Percentiles rank a stretch among this genome's conserved stretches.
phyloP scores from a whole-genome alignment of 257 asterid species.

The Henckelia pumila region DNA sequence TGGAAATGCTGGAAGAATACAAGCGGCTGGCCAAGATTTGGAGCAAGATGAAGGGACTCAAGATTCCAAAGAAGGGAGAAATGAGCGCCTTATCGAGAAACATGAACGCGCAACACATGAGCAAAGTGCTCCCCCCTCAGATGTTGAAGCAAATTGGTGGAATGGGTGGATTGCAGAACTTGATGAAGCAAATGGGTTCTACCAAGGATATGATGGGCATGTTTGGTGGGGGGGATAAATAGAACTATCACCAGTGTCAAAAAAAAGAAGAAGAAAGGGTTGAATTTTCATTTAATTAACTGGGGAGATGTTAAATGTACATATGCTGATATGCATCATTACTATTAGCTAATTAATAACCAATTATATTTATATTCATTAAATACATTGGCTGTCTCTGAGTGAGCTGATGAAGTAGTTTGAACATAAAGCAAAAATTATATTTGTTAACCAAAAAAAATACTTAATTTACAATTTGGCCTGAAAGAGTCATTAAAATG shows the following conservation, averaged over 20 bases:
- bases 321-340: too few species aligned
- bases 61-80: slow-evolving; percentile 94
- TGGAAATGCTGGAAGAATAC: slow-evolving; percentile 96
- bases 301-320: too few species aligned
- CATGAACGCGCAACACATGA: slow-evolving; percentile 91
- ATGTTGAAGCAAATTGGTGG: slow-evolving; percentile 96
- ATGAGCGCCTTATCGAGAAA: slow-evolving; percentile 81
- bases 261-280: background rate
- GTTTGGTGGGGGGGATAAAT: slow-evolving; percentile 84
- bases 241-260: background rate
- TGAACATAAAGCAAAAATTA: too few species aligned
- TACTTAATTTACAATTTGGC: too few species aligned
- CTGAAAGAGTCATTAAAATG: too few species aligned
- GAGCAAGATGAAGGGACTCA: slow-evolving; percentile 98
- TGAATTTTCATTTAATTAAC: too few species aligned
- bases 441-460: too few species aligned
- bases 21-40: slow-evolving; percentile 84
- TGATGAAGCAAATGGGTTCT: slow-evolving; percentile 94
- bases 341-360: too few species aligned
- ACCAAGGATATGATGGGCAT: slow-evolving; percentile 92
- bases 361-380: too few species aligned
- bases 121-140: slow-evolving; percentile 92
- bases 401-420: too few species aligned
- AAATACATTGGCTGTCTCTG: too few species aligned
- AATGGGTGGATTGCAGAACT: slow-evolving; percentile 84